Evolutionary conservation across 805 yeast species (phyloP).

Genomic region (Kregervanrija pseudodelftensis): DNA sequence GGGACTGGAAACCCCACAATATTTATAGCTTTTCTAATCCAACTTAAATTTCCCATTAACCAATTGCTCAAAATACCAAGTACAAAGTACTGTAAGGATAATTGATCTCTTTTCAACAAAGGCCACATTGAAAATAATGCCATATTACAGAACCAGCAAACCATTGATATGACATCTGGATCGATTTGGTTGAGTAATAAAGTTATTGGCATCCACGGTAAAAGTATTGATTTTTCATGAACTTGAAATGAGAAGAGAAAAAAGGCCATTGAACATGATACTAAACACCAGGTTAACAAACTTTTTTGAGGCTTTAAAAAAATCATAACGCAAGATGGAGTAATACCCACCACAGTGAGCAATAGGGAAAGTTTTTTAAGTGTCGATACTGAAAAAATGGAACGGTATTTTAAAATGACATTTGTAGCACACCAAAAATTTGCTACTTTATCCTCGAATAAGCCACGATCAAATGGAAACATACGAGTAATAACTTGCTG

Average conservation of each 20-base stretch:
- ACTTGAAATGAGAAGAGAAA: slow-evolving; percentile 91
- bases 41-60: slow-evolving; percentile 62
- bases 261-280: slow-evolving; percentile 81
- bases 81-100: slow-evolving; percentile 64
- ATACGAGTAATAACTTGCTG: slow-evolving; percentile 58
- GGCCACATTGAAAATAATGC: slow-evolving; percentile 88
- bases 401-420: slow-evolving; percentile 62
- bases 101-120: slow-evolving; percentile 65
- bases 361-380: slow-evolving; percentile 52
- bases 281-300: slow-evolving; percentile 63
- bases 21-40: slow-evolving; percentile 36
- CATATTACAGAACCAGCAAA: slow-evolving; percentile 82
- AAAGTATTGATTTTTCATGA: slow-evolving; percentile 85
- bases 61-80: slow-evolving; percentile 64
- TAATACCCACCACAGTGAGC: slow-evolving; percentile 44
- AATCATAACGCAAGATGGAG: slow-evolving; percentile 48
- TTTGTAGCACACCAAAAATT: slow-evolving; percentile 97
- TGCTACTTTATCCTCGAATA: slow-evolving; percentile 96
- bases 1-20: slow-evolving; percentile 16
- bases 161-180: slow-evolving; percentile 57
- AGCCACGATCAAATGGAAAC: slow-evolving; percentile 88
- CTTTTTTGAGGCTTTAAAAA: slow-evolving; percentile 44
- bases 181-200: slow-evolving; percentile 52
- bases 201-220: slow-evolving; percentile 82
- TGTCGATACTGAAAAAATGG: slow-evolving; percentile 44